Conservation (phyloP, 192 early-diverging fungal species). For the Backusella luteola region DNA sequence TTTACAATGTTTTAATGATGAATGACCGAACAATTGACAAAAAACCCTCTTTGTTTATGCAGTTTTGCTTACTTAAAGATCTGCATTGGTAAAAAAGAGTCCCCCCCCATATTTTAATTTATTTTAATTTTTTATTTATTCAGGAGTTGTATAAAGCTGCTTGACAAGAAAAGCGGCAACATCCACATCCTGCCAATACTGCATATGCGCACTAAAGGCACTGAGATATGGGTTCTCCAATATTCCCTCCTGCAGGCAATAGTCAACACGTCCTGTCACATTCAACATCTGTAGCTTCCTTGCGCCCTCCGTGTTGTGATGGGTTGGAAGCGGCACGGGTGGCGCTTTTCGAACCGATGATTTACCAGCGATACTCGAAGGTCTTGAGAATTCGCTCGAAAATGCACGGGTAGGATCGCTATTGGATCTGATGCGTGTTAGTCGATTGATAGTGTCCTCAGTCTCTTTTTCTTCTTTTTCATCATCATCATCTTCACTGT, state of each 20-base stretch:
- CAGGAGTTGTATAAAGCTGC: constrained; percentile 26
- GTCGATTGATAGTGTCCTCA: background rate
- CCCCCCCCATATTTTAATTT: background rate
- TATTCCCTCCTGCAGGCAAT: constrained; percentile 62
- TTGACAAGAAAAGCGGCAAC: constrained; percentile 35
- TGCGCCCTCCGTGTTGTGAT: constrained; percentile 24
- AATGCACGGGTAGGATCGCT: constrained; percentile 24
- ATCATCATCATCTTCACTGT: background rate
- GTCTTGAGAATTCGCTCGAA: background rate
- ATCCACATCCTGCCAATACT: constrained; percentile 59
- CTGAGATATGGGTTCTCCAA: constrained; percentile 70
- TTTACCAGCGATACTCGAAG: background rate
- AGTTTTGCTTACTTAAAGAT: background rate
- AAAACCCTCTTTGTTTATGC: background rate
- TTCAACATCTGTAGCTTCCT: constrained; percentile 42
- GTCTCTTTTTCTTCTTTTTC: background rate
- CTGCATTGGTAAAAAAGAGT: background rate
- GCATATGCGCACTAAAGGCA: constrained; percentile 65
- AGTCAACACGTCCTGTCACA: constrained; percentile 59
- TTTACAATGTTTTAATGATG: too few relatives aligned
- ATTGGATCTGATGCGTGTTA: constrained; percentile 22
- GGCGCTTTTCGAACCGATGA: constrained; percentile 4
- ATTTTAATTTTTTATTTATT: background rate
- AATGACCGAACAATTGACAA: background rate
- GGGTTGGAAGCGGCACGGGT: constrained; percentile 11